Evolutionary conservation across 352 stramenopile species (phyloP).

Genomic region (Globisporangium perplexum): DNA sequence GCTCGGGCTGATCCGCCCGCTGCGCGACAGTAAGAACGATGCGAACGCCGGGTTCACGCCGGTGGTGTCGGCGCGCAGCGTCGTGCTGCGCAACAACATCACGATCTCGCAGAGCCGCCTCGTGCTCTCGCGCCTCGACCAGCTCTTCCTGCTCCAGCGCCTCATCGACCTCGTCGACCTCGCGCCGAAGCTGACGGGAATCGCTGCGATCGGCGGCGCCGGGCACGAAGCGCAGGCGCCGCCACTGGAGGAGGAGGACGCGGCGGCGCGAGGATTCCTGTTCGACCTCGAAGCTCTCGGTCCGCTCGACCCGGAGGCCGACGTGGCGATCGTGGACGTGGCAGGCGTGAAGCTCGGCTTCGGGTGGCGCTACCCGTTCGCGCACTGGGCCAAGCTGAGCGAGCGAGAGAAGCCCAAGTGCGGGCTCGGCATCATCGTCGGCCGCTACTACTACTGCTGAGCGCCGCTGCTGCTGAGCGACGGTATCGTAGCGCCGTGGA

Average conservation of each 20-base stretch:
- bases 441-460: conserved; percentile 14
- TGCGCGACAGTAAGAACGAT: not conserved
- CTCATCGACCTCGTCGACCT: conserved; percentile 10
- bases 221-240: not conserved
- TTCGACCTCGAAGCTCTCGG: not conserved
- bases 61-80: conserved; percentile 2
- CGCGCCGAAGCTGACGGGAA: conserved; percentile 1
- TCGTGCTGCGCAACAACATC: conserved; percentile 11
- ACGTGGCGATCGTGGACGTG: not conserved
- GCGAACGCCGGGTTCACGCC: not conserved
- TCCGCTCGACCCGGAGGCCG: not conserved
- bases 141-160: conserved; percentile 7
- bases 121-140: conserved; percentile 12
- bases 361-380: conserved; percentile 14
- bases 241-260: not conserved
- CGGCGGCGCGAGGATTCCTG: conserved; percentile 3
- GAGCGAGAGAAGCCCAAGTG: conserved; percentile 2
- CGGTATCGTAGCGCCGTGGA: no score
- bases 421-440: not conserved
- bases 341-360: conserved; percentile 8
- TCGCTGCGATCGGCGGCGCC: not conserved
- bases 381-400: conserved; percentile 9
- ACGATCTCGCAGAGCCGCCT: conserved; percentile 12
- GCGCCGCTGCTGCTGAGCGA: no score
- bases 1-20: not conserved